Percentiles rank a stretch among this genome's conserved stretches.
Evolutionary conservation across 2,329 filamentous ascomycete species (phyloP).

Genomic region (Rhynchosporium agropyri): DNA sequence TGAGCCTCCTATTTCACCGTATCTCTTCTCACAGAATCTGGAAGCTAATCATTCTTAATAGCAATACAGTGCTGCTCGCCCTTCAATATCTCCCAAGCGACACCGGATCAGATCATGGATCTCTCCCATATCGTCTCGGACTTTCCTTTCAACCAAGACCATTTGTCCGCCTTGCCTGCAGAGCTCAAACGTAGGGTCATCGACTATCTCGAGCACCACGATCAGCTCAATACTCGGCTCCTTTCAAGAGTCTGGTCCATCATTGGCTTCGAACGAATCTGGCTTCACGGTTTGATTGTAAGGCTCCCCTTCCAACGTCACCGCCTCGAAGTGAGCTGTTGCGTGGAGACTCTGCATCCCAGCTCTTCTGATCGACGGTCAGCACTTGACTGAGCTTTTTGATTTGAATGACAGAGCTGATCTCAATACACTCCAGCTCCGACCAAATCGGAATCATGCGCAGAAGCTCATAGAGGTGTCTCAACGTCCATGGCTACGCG

Average conservation of each 20-base stretch:
- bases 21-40: too few species aligned
- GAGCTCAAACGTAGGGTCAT: not conserved
- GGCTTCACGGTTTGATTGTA: not conserved
- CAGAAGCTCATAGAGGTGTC: not conserved
- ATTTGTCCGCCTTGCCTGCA: not conserved
- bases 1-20: too few species aligned
- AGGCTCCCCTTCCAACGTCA: too few species aligned
- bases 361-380: too few species aligned
- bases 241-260: not conserved
- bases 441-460: not conserved
- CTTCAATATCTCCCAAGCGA: too few species aligned
- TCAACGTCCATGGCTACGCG: not conserved
- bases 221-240: not conserved
- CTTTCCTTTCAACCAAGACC: not conserved
- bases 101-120: not conserved
- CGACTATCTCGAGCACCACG: not conserved
- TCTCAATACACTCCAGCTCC: not conserved
- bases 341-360: too few species aligned
- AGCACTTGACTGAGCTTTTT: too few species aligned
- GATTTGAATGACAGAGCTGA: too few species aligned
- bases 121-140: not conserved
- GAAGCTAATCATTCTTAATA: too few species aligned
- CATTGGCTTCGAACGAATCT: not conserved
- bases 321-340: too few species aligned
- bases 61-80: too few species aligned